Conservation (phyloP, 2,329 filamentous ascomycete genomes). For the Aspergillus texensis region DNA sequence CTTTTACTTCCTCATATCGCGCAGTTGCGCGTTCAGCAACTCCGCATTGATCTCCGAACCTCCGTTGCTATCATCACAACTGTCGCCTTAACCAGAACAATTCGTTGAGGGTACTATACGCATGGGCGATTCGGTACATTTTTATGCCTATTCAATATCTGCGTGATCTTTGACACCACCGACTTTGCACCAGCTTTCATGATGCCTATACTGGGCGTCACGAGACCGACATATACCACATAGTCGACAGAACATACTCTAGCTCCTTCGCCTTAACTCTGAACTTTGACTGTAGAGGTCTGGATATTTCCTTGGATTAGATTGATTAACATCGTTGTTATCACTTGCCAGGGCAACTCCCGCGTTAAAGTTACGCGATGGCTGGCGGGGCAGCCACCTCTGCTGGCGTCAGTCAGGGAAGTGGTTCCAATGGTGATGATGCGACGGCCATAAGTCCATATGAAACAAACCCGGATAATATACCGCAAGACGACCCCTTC, state of each 20-base stretch:
- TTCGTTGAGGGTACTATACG: not conserved
- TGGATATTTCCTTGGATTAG: not conserved
- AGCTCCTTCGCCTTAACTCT: not conserved
- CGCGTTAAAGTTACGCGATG: slow-evolving; percentile 17
- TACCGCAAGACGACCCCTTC: slow-evolving; percentile 39
- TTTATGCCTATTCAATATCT: not conserved
- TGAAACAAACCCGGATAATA: slow-evolving; percentile 35
- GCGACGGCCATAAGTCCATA: slow-evolving; percentile 32
- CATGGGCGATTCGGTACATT: not conserved
- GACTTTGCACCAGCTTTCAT: slow-evolving; percentile 8
- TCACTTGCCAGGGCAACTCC: not conserved
- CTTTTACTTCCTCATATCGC: not conserved
- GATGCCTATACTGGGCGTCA: slow-evolving; percentile 16
- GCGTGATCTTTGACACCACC: not conserved
- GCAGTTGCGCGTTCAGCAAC: not conserved
- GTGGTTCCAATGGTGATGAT: slow-evolving; percentile 22
- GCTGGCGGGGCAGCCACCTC: slow-evolving; percentile 24
- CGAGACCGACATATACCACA: slow-evolving; percentile 11
- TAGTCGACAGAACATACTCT: slow-evolving; percentile 7
- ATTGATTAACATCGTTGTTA: not conserved
- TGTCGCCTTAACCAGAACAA: not conserved
- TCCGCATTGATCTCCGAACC: slow-evolving; percentile 16
- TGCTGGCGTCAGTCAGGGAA: slow-evolving; percentile 24
- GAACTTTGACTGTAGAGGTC: not conserved
- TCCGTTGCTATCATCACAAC: slow-evolving; percentile 2